These are phyloP conservation scores for Diplosphaera chodatii DNA, from an alignment of 139 green algal genomes.

Conservation along the genomic window DNA sequence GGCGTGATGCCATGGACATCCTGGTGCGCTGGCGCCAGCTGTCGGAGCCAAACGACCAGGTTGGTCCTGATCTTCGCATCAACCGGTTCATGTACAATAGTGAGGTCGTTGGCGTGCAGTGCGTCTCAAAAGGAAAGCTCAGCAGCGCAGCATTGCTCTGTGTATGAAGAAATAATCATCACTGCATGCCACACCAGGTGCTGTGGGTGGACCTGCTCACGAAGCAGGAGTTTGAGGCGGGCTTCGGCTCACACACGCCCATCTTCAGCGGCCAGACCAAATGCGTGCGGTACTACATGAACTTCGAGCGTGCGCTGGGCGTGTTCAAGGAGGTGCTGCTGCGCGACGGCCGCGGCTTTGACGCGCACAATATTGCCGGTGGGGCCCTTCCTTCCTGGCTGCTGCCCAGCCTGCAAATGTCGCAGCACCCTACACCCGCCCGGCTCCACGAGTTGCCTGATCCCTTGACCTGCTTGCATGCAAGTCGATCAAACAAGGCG, in stretches of 20 bases:
- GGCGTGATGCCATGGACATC: slow-evolving; percentile 86
- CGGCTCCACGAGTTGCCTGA: too few relatives aligned
- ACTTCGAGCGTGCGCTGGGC: slow-evolving; percentile 55
- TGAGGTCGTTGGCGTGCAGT: too few relatives aligned
- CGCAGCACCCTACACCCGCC: too few relatives aligned
- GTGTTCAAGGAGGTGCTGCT: slow-evolving; percentile 49
- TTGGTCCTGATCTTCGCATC: slow-evolving; percentile 10
- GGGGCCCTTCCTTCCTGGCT: too few relatives aligned
- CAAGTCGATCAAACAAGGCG: too few relatives aligned
- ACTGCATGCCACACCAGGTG: slow-evolving; percentile 40
- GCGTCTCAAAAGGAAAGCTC: too few relatives aligned
- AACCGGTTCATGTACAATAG: too few relatives aligned
- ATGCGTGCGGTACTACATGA: slow-evolving; percentile 89
- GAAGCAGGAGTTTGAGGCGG: slow-evolving; percentile 69
- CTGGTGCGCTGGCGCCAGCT: slow-evolving; percentile 93
- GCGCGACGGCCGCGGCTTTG: slow-evolving; percentile 47
- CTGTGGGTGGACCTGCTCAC: slow-evolving; percentile 94
- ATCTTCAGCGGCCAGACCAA: slow-evolving; percentile 90
- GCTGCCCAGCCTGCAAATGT: too few relatives aligned
- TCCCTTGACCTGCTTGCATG: too few relatives aligned
- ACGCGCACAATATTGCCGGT: slow-evolving; percentile 46
- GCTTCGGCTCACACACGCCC: slow-evolving; percentile 86
- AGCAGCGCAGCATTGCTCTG: too few relatives aligned
- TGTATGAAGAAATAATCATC: neutral
- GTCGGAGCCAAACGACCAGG: slow-evolving; percentile 85